Evolutionary conservation across 805 yeast genomes (phyloP), one percentile per base, ranked within the genome.

Genomic region (Pichia paraexigua): DNA sequence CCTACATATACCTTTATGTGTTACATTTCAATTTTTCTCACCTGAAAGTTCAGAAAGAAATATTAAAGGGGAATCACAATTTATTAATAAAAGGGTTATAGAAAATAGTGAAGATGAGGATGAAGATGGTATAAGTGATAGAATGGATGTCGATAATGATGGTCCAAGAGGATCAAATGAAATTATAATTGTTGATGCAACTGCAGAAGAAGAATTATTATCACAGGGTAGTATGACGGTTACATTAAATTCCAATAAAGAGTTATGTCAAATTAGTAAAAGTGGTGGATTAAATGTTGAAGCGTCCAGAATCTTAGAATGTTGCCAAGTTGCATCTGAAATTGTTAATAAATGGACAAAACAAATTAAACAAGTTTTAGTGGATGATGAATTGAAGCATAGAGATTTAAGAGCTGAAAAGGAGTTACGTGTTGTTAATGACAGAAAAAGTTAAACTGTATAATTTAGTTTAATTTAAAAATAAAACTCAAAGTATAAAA

Each of bases 221-320:
- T 75, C 92, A 54, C 84, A 82, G 45, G 96, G 97, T 24, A 78
- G 80, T 2, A 73, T 92, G 68, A 87, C 95, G 1, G 80, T 94
- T 32, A 89, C 99, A 0, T 69, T 91, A 52, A 94, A 94, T 65
- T 88, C 86, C 59, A 92, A 92, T 63, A 78, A 92, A 58, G 99
- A 94, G 61, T 72, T 94, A 9, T 91, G 96, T 46, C 99, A 94
- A 64, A 75, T 94, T 28, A 77, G 85, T 43, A 94, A 92, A 63
- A 87, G 90, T 32, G 99, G 98, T 47, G 97, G 96, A 0, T 71
- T 87, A 45, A 87, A 91, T 8, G 79, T 92, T 57, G 91, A 87
- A 60, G 88, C 94, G 0, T 62, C 76, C 39, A 71, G 77, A 25
- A 69, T 92, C 47, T 71, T 88, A 73, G 80, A 82, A 25, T 84